A percentile compares a stretch with the other conserved stretches of the same genome.
phyloP scores from a whole-genome alignment of 2,329 filamentous ascomycete species.

The Monilinia fructicola region DNA sequence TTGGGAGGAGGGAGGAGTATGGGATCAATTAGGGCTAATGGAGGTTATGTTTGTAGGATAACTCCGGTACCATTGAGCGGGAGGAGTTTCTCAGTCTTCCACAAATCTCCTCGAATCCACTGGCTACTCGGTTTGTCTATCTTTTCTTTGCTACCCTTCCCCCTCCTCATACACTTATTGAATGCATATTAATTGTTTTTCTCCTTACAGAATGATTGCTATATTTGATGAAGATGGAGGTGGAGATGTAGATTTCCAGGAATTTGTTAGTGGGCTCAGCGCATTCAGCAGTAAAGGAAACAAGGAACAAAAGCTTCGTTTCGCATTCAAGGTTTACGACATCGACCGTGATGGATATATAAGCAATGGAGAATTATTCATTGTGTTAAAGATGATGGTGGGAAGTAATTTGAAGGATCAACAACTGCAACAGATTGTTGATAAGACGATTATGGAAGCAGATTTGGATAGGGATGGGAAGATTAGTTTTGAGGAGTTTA shows the following conservation, averaged over 20 bases:
- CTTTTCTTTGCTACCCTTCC: constrained; percentile 5
- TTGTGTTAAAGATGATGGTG: constrained; percentile 99
- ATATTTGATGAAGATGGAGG: constrained; percentile 99
- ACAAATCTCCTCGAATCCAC: constrained; percentile 95
- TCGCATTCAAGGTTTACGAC: constrained; percentile 99
- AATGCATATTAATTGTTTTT: background rate
- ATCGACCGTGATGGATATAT: constrained; percentile 99
- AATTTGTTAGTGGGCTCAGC: constrained; percentile 92
- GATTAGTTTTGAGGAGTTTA: constrained; percentile 99
- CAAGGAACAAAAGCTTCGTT: constrained; percentile 96
- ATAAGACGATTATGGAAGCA: constrained; percentile 99
- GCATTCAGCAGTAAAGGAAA: constrained; percentile 98
- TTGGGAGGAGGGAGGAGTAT: background rate
- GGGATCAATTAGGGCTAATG: constrained; percentile 14
- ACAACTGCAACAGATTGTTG: constrained; percentile 97
- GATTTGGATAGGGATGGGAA: constrained; percentile 94
- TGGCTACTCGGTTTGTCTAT: constrained; percentile 74
- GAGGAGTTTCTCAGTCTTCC: constrained; percentile 97
- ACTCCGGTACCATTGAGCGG: constrained; percentile 96
- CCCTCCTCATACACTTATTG: constrained; percentile 2
- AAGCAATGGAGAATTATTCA: constrained; percentile 97
- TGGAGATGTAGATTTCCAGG: constrained; percentile 96
- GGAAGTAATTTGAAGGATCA: constrained; percentile 98
- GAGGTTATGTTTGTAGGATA: constrained; percentile 62
- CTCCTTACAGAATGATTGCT: constrained; percentile 77